Evolutionary conservation across 208 protist species (phyloP), one percentile per base, ranked within the genome.

Genomic region (Leishmania gerbilli): DNA sequence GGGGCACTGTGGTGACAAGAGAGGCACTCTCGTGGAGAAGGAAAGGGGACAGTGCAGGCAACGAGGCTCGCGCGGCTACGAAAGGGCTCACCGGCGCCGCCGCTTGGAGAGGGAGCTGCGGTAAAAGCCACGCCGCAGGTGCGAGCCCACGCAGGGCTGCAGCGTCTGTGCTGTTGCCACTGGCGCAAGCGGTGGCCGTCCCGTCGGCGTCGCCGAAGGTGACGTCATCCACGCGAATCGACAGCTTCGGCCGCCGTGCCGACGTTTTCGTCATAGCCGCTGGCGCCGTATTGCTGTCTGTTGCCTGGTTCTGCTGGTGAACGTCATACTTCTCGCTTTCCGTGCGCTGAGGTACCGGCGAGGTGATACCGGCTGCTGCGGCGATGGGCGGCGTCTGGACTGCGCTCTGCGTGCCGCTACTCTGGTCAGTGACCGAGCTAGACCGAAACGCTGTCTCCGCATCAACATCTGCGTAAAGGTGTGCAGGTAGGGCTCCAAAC

Each of bases 71-170:
- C 45, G 27, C 9, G 24, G 69, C n/a, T 27, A 45, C 24, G 19
- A 7, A 11, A 15, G 45, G 45, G 45, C 27, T 47, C 27, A 40
- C 51, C 13, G 34, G 27, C 11, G 69, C 71, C 15, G 71, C 68
- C 2, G 81, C 81, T 56, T 84, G 75, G 15, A 19, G 2, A 6
- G 81, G 81, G 27, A 84, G 76, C 8, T 37, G 51, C 1, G 75
- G 81, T 27, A 71, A 45, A 15, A 84, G 81, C 81, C 81, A 84
- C 24, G 55, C 60, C 7, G 51, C 71, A 27, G 76, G 40, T 13
- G 47, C 15, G 11, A 72, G 76, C 31, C 71, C 81, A 1, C 47
- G 76, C 58, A 74, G 60, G 8, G 69, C 31, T 27, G 9, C 3
- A 4, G 31, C 4, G 5, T 51, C 77, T 42, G 47, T 13, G 49